Conservation (phyloP, 352 stramenopile species). For the Phytophthora vignae region DNA sequence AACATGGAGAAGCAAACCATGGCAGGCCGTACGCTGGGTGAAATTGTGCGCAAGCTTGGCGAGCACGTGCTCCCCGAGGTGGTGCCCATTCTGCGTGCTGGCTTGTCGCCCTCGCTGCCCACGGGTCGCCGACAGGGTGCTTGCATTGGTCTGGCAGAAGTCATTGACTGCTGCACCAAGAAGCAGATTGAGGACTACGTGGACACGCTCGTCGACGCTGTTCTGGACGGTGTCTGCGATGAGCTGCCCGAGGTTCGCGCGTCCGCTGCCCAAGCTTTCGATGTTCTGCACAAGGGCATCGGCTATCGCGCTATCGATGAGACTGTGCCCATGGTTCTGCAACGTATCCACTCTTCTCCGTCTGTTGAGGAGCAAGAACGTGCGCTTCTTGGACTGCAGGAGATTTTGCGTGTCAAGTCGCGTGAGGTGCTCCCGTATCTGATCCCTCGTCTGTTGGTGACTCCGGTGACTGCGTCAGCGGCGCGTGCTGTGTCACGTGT, state of each 20-base stretch:
- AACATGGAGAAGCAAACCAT: slow-evolving; percentile 92
- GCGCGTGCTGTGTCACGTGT: slow-evolving; percentile 94
- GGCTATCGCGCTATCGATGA: slow-evolving; percentile 97
- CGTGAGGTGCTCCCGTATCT: slow-evolving; percentile 98
- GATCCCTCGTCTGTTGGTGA: slow-evolving; percentile 95
- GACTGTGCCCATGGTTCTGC: slow-evolving; percentile 97
- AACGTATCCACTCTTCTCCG: slow-evolving; percentile 87
- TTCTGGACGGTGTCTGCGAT: slow-evolving; percentile 99
- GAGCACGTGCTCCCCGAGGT: slow-evolving; percentile 99
- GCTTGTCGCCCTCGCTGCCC: slow-evolving; percentile 81
- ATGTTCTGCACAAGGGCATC: slow-evolving; percentile 96
- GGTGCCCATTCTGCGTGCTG: slow-evolving; percentile 97
- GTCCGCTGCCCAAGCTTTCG: slow-evolving; percentile 97
- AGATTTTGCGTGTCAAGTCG: slow-evolving; percentile 97
- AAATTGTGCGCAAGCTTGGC: slow-evolving; percentile 99
- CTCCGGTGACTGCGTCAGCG: slow-evolving; percentile 91
- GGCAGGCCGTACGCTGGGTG: slow-evolving; percentile 95
- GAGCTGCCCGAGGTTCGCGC: slow-evolving; percentile 87
- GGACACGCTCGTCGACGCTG: slow-evolving; percentile 95
- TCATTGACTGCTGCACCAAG: slow-evolving; percentile 97
- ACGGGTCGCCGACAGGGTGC: slow-evolving; percentile 92
- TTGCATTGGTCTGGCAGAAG: slow-evolving; percentile 98
- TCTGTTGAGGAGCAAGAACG: slow-evolving; percentile 68
- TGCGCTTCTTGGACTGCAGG: slow-evolving; percentile 97
- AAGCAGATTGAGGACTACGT: slow-evolving; percentile 97